These are phyloP conservation scores for Anthoceros angustus DNA, from an alignment of 225 moss, liverwort and hornwort genomes.

Conservation along the genomic window DNA sequence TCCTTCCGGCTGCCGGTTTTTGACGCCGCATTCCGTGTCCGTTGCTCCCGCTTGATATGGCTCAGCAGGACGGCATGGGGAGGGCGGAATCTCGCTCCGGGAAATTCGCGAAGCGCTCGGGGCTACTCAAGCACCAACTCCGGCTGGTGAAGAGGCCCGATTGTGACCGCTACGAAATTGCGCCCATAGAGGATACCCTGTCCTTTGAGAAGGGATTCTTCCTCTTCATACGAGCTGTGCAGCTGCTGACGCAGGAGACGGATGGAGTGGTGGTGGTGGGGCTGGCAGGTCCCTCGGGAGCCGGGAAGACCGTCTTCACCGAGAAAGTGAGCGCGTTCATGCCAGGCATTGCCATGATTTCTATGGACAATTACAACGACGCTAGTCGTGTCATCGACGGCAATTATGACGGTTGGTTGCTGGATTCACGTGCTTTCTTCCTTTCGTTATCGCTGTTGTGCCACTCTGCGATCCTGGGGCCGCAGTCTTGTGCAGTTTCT, in stretches of 20 bases:
- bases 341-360: conserved; percentile 36
- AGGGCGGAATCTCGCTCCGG: background rate
- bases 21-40: too few relatives aligned
- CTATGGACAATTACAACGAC: conserved; percentile 49
- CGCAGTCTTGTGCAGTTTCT: background rate
- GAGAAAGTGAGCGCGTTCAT: conserved; percentile 37
- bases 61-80: background rate
- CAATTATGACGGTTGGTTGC: conserved; percentile 35
- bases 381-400: conserved; percentile 43
- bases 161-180: conserved; percentile 34
- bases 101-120: conserved; percentile 15
- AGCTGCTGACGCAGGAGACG: conserved; percentile 37
- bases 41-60: background rate
- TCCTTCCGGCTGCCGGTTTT: background rate
- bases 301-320: conserved; percentile 41
- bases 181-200: conserved; percentile 25
- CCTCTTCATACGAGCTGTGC: conserved; percentile 38
- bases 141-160: conserved; percentile 32
- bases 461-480: background rate
- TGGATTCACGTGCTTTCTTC: background rate
- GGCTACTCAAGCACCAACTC: conserved; percentile 31
- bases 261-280: conserved; percentile 37
- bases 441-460: too few relatives aligned
- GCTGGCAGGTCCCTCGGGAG: conserved; percentile 40
- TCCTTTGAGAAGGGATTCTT: conserved; percentile 46